Evolutionary conservation across 352 stramenopile species (phyloP), one percentile per base, ranked within the genome.

Genomic region (Globisporangium canariense): DNA sequence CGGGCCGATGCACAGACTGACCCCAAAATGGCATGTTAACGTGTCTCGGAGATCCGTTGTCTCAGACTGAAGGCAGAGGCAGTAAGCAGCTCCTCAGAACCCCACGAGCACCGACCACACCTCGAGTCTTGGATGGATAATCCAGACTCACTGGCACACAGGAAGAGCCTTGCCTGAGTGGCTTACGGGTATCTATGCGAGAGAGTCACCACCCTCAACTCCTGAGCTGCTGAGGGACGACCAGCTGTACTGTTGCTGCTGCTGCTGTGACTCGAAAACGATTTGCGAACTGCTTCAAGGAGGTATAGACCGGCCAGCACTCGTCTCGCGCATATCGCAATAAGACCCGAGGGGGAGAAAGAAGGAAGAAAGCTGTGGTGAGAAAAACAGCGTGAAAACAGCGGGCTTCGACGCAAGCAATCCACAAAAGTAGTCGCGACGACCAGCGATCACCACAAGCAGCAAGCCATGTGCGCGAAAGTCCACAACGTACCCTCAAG

Each of bases 341-440:
- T 38, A 61, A 49, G 38, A 49, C 11, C 38, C 7, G 20, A 9
- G 30, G 38, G 28, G 41, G 25, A 25, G 34, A 56, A 34, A 22
- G 32, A 47, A 14, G 54, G 53, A 43, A 36, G 53, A n/a, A 38
- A 34, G 11, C 6, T 3, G 14, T 7, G 16, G 55, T 51, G 55
- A 61, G 55, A 61, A 40, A 60, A 61, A 61, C 55, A 51, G 51
- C 51, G 9, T 20, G 51, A 52, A 61, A 61, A 51, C 55, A 61
- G 20, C 36, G 36, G 36, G 36, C 51, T 25, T 41, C 16, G 14
- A 41, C 51, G 51, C 55, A 51, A 51, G 55, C 55, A 30, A 53
- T 16, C 8, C 14, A 14, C 32, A 14, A 11, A 20, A 36, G 18
- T 20, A 49, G 22, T 10, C 50, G 38, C 47, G 25, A 30, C 36